Percentiles rank a stretch among this genome's conserved stretches.
phyloP scores from a whole-genome alignment of 208 protist genomes.

The Borovskyia barvae region DNA sequence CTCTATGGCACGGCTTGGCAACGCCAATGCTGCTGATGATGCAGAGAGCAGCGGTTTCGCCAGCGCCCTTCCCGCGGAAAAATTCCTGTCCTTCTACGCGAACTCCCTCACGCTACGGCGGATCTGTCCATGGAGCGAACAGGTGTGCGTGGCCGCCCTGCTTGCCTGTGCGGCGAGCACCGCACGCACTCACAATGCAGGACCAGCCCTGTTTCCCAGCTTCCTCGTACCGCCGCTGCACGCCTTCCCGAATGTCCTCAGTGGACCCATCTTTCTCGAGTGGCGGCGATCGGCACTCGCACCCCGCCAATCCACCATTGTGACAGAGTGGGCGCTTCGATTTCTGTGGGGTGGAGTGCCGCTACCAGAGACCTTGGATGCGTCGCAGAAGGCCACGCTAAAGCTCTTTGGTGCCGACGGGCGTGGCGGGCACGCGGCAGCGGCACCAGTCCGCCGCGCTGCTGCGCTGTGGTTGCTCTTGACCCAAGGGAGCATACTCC shows the following conservation, averaged over 20 bases:
- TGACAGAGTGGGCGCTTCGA: slow-evolving; percentile 10
- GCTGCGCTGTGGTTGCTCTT: slow-evolving; percentile 5
- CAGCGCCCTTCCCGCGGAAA: neutral
- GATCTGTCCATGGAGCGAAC: slow-evolving; percentile 7
- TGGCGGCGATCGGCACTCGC: slow-evolving; percentile 16
- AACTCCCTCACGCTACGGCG: slow-evolving; percentile 14
- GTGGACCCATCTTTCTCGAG: slow-evolving; percentile 1
- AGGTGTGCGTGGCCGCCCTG: slow-evolving; percentile 20
- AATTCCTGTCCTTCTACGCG: slow-evolving; percentile 22
- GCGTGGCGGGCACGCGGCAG: no score
- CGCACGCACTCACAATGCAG: neutral
- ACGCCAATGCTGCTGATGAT: neutral
- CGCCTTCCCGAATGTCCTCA: slow-evolving; percentile 19
- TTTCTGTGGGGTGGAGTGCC: slow-evolving; percentile 1
- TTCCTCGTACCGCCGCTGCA: slow-evolving; percentile 13
- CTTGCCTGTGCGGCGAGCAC: slow-evolving; percentile 16
- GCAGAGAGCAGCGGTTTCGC: neutral
- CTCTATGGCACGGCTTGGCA: slow-evolving; percentile 11
- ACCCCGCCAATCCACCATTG: neutral
- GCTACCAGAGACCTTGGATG: no score
- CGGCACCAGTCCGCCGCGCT: slow-evolving; percentile 1
- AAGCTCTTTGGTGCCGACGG: no score
- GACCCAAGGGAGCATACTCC: slow-evolving; percentile 5
- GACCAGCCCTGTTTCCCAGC: neutral
- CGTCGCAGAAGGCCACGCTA: no score